Evolutionary conservation across 2,329 filamentous ascomycete genomes (phyloP).

Genomic region (Zymoseptoria passerinii): DNA sequence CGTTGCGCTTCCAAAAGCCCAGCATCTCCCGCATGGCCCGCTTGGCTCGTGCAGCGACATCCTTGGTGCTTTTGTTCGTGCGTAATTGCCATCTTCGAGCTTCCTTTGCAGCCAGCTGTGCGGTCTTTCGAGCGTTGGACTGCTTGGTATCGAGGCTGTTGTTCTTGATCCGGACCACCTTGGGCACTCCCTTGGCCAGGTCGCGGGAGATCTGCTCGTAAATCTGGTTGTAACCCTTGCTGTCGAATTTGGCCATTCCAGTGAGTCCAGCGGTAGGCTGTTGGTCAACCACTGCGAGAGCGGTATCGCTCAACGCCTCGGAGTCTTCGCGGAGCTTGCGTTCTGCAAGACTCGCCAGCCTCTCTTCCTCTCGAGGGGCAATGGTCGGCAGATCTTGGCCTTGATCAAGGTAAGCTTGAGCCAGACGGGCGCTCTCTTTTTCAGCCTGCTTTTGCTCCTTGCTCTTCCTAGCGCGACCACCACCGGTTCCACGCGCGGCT

Average conservation of each 20-base stretch:
- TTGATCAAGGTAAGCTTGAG: conserved; percentile 73
- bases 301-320: conserved; percentile 52
- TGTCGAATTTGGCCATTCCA: conserved; percentile 29
- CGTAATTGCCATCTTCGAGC: conserved; percentile 94
- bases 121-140: conserved; percentile 97
- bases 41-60: conserved; percentile 92
- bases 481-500: conserved; percentile 22
- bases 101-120: conserved; percentile 92
- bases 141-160: conserved; percentile 79
- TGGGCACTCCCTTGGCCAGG: conserved; percentile 83
- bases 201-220: conserved; percentile 98
- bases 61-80: conserved; percentile 97
- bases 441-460: conserved; percentile 64
- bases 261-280: conserved; percentile 26
- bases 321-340: conserved; percentile 31
- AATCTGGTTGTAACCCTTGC: conserved; percentile 77
- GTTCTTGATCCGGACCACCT: conserved; percentile 80
- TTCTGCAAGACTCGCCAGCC: conserved; percentile 33
- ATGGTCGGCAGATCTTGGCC: conserved; percentile 62
- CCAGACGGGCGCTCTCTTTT: conserved; percentile 72
- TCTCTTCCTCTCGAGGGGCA: conserved; percentile 51
- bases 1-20: conserved; percentile 98
- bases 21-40: conserved; percentile 99
- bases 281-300: conserved; percentile 21
- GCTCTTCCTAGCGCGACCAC: conserved; percentile 74